phyloP scores from a whole-genome alignment of 768 basidiomycete species.

The Lactarius deliciosus region DNA sequence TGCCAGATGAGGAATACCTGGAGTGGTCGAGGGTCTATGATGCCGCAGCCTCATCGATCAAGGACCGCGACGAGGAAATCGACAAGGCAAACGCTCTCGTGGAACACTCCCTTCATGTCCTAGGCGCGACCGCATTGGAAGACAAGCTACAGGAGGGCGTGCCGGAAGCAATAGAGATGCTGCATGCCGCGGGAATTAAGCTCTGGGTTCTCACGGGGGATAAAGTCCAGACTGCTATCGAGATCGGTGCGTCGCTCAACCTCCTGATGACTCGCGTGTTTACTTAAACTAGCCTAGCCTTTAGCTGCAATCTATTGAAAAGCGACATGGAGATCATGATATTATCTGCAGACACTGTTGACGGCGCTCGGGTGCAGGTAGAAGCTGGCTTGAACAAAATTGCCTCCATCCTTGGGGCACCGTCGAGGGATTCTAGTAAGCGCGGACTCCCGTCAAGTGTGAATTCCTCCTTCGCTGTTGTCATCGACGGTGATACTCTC shows the following conservation, averaged over 20 bases:
- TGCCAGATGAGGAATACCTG: slow-evolving; percentile 82
- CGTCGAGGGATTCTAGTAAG: slow-evolving; percentile 55
- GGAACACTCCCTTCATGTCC: slow-evolving; percentile 77
- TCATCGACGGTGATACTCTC: slow-evolving; percentile 95
- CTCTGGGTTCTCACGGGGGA: slow-evolving; percentile 98
- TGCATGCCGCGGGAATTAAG: slow-evolving; percentile 94
- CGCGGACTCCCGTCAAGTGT: slow-evolving; percentile 67
- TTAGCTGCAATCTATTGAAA: slow-evolving; percentile 93
- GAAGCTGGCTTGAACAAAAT: slow-evolving; percentile 95
- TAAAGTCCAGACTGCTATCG: slow-evolving; percentile 97
- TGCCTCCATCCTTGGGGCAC: slow-evolving; percentile 79
- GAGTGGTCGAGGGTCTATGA: slow-evolving; percentile 81
- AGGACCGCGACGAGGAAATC: slow-evolving; percentile 86
- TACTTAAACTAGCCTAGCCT: slow-evolving; percentile 44
- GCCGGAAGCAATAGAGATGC: slow-evolving; percentile 89
- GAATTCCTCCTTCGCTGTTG: slow-evolving; percentile 82
- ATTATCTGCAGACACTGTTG: slow-evolving; percentile 76
- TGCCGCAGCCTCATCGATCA: slow-evolving; percentile 69
- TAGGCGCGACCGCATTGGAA: slow-evolving; percentile 95
- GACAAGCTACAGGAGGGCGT: slow-evolving; percentile 98
- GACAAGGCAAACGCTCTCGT: slow-evolving; percentile 83
- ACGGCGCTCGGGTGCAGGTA: slow-evolving; percentile 78
- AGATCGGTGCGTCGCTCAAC: slow-evolving; percentile 59
- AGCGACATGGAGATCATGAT: slow-evolving; percentile 97
- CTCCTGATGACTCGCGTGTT: not conserved